Percentiles rank a stretch among this genome's conserved stretches.
Evolutionary conservation across 768 basidiomycete genomes (phyloP).

Genomic region (Phaeotremella fagi): DNA sequence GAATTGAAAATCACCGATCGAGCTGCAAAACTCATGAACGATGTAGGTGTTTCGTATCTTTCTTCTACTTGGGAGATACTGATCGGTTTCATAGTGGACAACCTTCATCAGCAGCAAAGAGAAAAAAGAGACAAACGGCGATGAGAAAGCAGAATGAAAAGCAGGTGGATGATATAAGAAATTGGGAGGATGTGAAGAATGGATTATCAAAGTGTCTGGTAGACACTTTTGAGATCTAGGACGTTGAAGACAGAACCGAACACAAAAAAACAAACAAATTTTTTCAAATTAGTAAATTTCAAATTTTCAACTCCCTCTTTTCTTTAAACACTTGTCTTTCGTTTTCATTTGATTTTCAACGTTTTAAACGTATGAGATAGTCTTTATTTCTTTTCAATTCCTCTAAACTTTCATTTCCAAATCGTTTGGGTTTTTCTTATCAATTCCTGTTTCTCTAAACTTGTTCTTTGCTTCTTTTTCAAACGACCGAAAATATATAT

Average conservation of each 20-base stretch:
- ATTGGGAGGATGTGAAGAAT: not conserved
- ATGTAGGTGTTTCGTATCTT: conserved; percentile 31
- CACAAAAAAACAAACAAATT: not conserved
- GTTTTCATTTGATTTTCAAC: not conserved
- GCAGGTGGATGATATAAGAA: not conserved
- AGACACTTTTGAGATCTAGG: too few species aligned
- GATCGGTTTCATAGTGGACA: conserved; percentile 20
- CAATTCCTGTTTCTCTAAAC: too few species aligned
- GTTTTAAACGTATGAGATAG: not conserved
- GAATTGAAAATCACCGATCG: conserved; percentile 70
- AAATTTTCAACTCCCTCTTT: not conserved
- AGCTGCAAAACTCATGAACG: conserved; percentile 63
- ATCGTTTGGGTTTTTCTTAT: not conserved
- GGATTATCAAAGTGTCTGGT: too few species aligned
- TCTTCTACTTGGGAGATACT: not conserved
- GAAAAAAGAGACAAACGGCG: not conserved
- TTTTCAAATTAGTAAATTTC: too few species aligned
- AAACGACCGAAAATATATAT: too few species aligned
- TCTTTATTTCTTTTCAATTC: too few species aligned
- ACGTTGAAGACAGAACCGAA: too few species aligned
- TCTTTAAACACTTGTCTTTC: not conserved
- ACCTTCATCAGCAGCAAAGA: conserved; percentile 23
- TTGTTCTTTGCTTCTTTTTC: too few species aligned
- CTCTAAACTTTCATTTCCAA: too few species aligned
- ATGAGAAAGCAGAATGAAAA: not conserved